Evolutionary conservation across 177 flowering plant genomes (phyloP).

Genomic region (Telopea speciosissima): DNA sequence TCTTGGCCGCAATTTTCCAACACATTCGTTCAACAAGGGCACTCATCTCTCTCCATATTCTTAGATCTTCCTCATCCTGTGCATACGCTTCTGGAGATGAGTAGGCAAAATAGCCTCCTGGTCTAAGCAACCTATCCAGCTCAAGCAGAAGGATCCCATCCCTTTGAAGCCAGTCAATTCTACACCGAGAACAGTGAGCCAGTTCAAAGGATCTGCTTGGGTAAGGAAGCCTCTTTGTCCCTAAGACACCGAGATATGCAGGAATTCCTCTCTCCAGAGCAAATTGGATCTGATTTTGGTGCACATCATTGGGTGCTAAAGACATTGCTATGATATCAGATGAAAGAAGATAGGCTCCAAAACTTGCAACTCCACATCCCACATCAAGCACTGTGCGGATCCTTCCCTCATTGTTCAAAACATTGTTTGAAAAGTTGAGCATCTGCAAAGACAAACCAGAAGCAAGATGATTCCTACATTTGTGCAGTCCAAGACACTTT

Average conservation of each 20-base stretch:
- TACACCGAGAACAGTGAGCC: conserved; percentile 84
- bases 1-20: conserved; percentile 68
- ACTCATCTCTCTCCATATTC: conserved; percentile 73
- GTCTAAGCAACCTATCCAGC: conserved; percentile 80
- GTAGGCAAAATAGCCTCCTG: conserved; percentile 89
- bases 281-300: conserved; percentile 86
- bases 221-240: conserved; percentile 78
- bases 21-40: conserved; percentile 76
- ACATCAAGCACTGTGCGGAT: conserved; percentile 77
- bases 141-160: conserved; percentile 85
- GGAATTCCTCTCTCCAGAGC: conserved; percentile 90
- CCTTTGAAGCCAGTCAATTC: conserved; percentile 82
- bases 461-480: not conserved
- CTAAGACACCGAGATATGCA: conserved; percentile 80
- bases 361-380: conserved; percentile 91
- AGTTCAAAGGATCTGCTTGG: conserved; percentile 88
- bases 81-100: conserved; percentile 92
- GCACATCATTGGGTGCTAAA: conserved; percentile 84
- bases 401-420: conserved; percentile 58
- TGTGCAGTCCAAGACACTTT: not conserved
- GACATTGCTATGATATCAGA: conserved; percentile 71
- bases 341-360: conserved; percentile 74
- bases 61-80: conserved; percentile 73
- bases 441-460: conserved; percentile 41
- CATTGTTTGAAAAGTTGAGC: conserved; percentile 68